Evolutionary conservation across 441 rosid species (phyloP), one percentile per base, ranked within the genome.

Genomic region (Gossypium davidsonii): DNA sequence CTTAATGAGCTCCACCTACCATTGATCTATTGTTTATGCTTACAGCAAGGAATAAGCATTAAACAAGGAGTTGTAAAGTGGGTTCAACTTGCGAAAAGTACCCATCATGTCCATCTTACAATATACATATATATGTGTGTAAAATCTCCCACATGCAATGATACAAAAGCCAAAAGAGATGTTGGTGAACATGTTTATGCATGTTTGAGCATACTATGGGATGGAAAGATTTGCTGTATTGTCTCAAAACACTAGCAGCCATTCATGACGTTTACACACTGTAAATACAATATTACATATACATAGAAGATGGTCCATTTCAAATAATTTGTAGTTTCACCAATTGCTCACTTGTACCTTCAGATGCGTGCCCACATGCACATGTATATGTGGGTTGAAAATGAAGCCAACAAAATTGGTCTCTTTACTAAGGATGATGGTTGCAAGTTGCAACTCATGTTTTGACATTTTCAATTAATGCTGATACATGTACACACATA

Each of bases 81-180:
- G 11, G 15, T 60, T n/a, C 76, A 71, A 77, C 39, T 74, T 77
- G 72, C 25, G 37, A 62, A 46, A 37, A 60, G 7, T 28, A 14
- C 25, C 66, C 76, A 79, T 78, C 42, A 69, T 76, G 77, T 63
- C 63, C 68, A 15, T 59, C 75, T 60, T 60, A 28, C 11, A n/a
- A 60, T 60, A 28, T 60, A 4, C 34, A 31, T 31, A 4, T 31
- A 31, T 31, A 4, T 31, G 34, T 31, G 34, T 5, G 34, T 4
- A 60, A 28, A 60, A n/a, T 10, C 65, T 28, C 42, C n/a, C 28
- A 74, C 82, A 61, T 74, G 80, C 75, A 49, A 52, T 4, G 66
- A 31, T 61, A 20, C 65, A 31, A 31, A 15, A 14, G 14, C 69
- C 17, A n/a, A 28, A 21, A 70, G 6, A 52, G 37, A 23, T 26